Base-by-base conservation (phyloP, 345 rosid genomes). In the Gossypium anomalum region DNA sequence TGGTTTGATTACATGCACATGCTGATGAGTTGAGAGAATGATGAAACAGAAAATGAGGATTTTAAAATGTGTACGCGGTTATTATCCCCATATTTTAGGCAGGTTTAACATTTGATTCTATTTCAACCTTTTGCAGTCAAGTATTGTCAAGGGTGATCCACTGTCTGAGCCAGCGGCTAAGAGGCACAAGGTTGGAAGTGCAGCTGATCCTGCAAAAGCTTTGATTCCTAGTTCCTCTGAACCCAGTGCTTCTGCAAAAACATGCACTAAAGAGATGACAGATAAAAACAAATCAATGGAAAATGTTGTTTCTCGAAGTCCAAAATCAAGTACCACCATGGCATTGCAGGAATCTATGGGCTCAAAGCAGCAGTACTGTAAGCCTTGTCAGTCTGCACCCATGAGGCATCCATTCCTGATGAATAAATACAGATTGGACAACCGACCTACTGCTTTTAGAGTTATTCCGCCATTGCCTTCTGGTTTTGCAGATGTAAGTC, bases 341-440 rank as follows among this genome's bases (percentile, higher is more conserved):
- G 74, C 62, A 64, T 78, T 71, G 12, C 87, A 81, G 41, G 89
- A 87, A 76, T 79, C 87, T 16, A 69, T 71, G 44, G 78, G 72
- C 78, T 72, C 80, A 82, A 90, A 82, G 83, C 92, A 80, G 68
- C 81, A 75, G 64, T 77, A 77, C 79, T 83, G 45, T 73, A 79
- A 86, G 2, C 69, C 79, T n/a, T 83, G 45, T 73, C 80, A 85
- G 2, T 71, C 78, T 16, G 73, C 79, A 59, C 29, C 90, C 74
- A 52, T 67, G 17, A 86, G 83, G 22, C 25, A 80, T 80, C 77
- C 92, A 60, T 76, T 72, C 80, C 27, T 55, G 74, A 66, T 65
- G 45, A 92, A 88, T 84, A 86, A 87, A 86, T 91, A 86, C 87
- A 92, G 86, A 79, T 77, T 92, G 80, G 98, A 94, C 82, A 88